phyloP scores from a whole-genome alignment of 352 stramenopile species.

The Globisporangium mamillatum region DNA sequence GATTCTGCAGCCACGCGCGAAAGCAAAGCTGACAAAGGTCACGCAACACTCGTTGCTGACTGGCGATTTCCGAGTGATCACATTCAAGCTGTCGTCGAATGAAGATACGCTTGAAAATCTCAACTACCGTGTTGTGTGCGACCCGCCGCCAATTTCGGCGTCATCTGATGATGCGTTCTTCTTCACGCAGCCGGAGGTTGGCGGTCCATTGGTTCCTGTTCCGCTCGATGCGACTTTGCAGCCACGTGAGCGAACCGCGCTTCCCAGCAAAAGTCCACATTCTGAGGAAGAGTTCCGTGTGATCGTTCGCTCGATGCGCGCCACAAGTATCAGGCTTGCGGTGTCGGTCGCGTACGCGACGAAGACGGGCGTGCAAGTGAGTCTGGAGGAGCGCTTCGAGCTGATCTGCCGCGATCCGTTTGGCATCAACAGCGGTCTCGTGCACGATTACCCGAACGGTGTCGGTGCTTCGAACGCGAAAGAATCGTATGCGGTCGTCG shows the following conservation, averaged over 20 bases:
- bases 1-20: slow-evolving; percentile 67
- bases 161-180: slow-evolving; percentile 52
- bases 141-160: slow-evolving; percentile 45
- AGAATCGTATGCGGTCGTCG: slow-evolving; percentile 56
- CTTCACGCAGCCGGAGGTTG: slow-evolving; percentile 36
- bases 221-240: slow-evolving; percentile 47
- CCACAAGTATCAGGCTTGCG: slow-evolving; percentile 34
- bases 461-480: slow-evolving; percentile 29
- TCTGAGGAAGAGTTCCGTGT: slow-evolving; percentile 41
- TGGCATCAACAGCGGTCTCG: slow-evolving; percentile 42
- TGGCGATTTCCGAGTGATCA: slow-evolving; percentile 64
- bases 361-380: slow-evolving; percentile 60
- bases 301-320: slow-evolving; percentile 54
- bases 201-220: slow-evolving; percentile 38
- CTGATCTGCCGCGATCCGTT: slow-evolving; percentile 65
- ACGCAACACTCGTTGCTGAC: slow-evolving; percentile 57
- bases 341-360: slow-evolving; percentile 66
- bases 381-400: slow-evolving; percentile 65
- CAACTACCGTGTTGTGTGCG: slow-evolving; percentile 49
- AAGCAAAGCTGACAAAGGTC: slow-evolving; percentile 52
- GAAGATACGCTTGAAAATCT: slow-evolving; percentile 65
- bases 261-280: slow-evolving; percentile 44
- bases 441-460: slow-evolving; percentile 66
- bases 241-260: slow-evolving; percentile 37
- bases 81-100: slow-evolving; percentile 56